Evolutionary conservation across 1,284 basidiomycete genomes (phyloP), one percentile per base, ranked within the genome.

Genomic region (Naganishia sp.): DNA sequence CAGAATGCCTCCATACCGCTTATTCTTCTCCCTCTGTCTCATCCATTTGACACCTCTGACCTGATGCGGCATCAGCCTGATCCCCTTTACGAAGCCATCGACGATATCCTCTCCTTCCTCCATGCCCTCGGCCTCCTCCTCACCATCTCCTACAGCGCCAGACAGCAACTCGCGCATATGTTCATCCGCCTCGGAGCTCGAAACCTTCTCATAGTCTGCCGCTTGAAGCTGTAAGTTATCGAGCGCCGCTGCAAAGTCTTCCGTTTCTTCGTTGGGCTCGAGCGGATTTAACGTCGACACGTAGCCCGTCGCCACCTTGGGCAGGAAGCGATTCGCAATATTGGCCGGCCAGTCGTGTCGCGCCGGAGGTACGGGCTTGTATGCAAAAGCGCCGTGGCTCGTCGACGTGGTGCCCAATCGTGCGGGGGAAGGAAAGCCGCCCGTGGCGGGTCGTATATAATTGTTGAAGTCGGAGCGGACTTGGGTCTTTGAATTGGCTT

Each of bases 21-120:
- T 90, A 35, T 87, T 88, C 6, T 83, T 81, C 77, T 97, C 94
- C 21, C 94, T 84, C 41, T 88, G 85, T 39, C 83, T 83, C 92
- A 98, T 94, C 93, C 94, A 98, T 41, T 81, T 80, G 1, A 92
- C 84, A 23, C 92, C 91, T 58, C 80, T 68, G 15, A 95, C 83
- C 73, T 98, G 94, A 79, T 97, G 94, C 1, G 92, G 89, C 71
- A 95, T 82, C 31, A 97, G 82, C 51, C 74, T 82, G 46, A 94
- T 84, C 17, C 83, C 84, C 17, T 88, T 84, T 10, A 82, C 82
- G 74, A 94, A 92, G 0, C 90, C 90, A 15, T 87, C 83, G 1
- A 93, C 88, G 3, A 82, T 80, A 1, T 87, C 85, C 66, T 90
- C 85, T 5, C 76, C 76, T 6, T 84, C 83, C 76, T 84, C 81